Conservation (phyloP, 257 asterid genomes). For the Fraxinus pennsylvanica region DNA sequence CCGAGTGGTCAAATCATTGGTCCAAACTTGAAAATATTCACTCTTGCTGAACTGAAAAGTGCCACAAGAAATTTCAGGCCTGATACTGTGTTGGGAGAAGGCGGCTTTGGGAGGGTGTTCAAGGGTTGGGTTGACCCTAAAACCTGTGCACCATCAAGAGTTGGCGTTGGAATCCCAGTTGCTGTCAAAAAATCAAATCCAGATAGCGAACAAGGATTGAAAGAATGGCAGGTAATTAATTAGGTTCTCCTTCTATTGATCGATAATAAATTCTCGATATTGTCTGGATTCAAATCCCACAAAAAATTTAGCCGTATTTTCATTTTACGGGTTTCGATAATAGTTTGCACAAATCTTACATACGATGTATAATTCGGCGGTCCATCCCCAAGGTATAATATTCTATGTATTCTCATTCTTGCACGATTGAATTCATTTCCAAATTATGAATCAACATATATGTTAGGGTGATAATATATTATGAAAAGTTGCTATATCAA, state of each 20-base stretch:
- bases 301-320: not conserved
- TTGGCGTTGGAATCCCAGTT: conserved; percentile 76
- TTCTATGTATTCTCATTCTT: not conserved
- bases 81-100: conserved; percentile 47
- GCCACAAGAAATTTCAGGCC: conserved; percentile 46
- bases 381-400: too few species aligned
- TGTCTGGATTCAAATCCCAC: too few species aligned
- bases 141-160: conserved; percentile 64
- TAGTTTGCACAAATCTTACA: too few species aligned
- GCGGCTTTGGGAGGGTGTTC: conserved; percentile 50
- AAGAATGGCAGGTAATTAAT: conserved; percentile 81
- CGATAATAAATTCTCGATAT: not conserved
- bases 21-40: conserved; percentile 39
- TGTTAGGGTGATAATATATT: too few species aligned
- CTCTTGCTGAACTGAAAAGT: conserved; percentile 27
- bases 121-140: conserved; percentile 50
- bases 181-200: conserved; percentile 88
- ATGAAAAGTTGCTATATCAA: too few species aligned
- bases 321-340: too few species aligned
- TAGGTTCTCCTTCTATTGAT: too few species aligned
- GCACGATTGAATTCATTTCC: not conserved
- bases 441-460: not conserved
- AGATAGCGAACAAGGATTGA: conserved; percentile 84
- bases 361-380: too few species aligned
- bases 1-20: conserved; percentile 25